These are phyloP conservation scores for Hordeum pubiflorum DNA, from an alignment of 202 grass and related monocot genomes.

Conservation along the genomic window DNA sequence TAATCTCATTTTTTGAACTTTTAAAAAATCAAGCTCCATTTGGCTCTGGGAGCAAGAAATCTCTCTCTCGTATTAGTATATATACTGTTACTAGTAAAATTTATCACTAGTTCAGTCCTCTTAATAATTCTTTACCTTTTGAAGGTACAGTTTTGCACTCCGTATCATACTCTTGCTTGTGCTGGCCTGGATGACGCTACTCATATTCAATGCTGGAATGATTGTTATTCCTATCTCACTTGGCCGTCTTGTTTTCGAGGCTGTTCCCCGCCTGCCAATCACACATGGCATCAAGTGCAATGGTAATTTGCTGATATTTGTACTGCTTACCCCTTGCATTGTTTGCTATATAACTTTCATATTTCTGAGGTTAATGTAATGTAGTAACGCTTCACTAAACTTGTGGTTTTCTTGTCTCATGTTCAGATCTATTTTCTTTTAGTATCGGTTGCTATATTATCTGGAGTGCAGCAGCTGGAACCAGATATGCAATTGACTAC, in stretches of 20 bases:
- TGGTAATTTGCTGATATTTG: conserved; percentile 45
- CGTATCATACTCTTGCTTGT: conserved; percentile 82
- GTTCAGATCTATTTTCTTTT: conserved; percentile 85
- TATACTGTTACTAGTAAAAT: not conserved
- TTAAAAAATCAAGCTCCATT: no score
- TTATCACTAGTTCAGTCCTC: not conserved
- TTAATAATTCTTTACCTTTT: conserved; percentile 13
- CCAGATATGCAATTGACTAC: conserved; percentile 85
- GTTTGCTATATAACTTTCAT: not conserved
- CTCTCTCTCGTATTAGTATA: not conserved
- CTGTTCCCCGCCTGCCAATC: conserved; percentile 81
- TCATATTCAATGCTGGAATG: conserved; percentile 89
- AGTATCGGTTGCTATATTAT: conserved; percentile 95
- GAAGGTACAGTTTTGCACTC: conserved; percentile 88
- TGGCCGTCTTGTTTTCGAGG: conserved; percentile 79
- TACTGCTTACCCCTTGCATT: not conserved
- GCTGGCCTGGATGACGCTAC: conserved; percentile 87
- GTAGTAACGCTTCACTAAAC: not conserved
- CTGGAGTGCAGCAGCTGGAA: conserved; percentile 62
- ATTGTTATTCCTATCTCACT: conserved; percentile 89
- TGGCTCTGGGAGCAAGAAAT: no score
- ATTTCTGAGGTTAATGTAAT: not conserved
- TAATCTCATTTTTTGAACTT: no score
- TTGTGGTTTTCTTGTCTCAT: not conserved
- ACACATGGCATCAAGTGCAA: conserved; percentile 97